These are phyloP conservation scores for Chalciporus chontae DNA, from an alignment of 768 basidiomycete genomes.

Conservation along the genomic window DNA sequence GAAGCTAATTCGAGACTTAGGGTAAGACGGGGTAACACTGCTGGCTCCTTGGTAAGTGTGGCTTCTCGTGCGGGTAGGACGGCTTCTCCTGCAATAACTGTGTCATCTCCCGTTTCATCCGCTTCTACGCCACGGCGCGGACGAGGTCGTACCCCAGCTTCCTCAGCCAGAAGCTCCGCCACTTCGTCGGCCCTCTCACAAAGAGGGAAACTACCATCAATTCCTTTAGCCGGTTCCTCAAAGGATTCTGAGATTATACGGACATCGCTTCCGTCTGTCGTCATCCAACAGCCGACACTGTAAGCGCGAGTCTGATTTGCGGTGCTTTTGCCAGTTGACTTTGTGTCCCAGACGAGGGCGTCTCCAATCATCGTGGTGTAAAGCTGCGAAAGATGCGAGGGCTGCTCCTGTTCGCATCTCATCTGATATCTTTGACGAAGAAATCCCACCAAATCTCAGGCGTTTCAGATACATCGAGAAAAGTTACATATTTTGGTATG, in stretches of 20 bases:
- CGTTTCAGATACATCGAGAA: conserved; percentile 53
- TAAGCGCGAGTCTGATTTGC: conserved; percentile 1
- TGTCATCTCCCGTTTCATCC: conserved; percentile 13
- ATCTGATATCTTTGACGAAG: conserved; percentile 31
- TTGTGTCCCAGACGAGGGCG: conserved; percentile 18
- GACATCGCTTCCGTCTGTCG: conserved; percentile 13
- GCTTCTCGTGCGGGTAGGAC: conserved; percentile 4
- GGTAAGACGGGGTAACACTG: conserved; percentile 13
- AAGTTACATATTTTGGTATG: conserved; percentile 46
- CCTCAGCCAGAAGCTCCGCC: conserved; percentile 7
- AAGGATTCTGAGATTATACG: background rate
- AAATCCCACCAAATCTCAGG: conserved; percentile 39
- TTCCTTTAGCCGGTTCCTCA: conserved; percentile 16
- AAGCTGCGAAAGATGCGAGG: conserved; percentile 18
- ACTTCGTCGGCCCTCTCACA: conserved; percentile 5
- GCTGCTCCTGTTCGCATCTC: conserved; percentile 35
- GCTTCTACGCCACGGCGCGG: conserved; percentile 7
- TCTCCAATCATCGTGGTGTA: conserved; percentile 31
- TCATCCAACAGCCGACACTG: conserved; percentile 22
- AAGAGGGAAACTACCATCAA: background rate
- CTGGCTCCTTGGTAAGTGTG: conserved; percentile 5
- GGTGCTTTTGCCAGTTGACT: conserved; percentile 2
- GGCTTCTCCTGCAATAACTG: conserved; percentile 11
- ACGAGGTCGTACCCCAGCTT: conserved; percentile 2
- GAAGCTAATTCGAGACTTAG: conserved; percentile 22